phyloP scores from a whole-genome alignment of 106 monocot species.

The Apostasia ramifera region DNA sequence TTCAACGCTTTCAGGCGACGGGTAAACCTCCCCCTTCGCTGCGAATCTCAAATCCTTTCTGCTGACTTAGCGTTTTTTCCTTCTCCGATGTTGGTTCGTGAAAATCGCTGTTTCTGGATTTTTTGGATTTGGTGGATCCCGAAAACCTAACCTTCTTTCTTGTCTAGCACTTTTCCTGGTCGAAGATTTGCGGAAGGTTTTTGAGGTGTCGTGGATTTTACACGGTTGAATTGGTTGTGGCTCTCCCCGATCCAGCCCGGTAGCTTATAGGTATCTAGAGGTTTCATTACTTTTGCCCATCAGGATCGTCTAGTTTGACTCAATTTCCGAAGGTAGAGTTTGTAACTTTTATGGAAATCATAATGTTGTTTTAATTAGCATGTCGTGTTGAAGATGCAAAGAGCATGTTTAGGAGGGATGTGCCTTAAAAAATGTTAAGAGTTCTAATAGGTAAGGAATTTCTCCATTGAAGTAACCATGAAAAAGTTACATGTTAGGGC shows the following conservation, averaged over 20 bases:
- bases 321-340: background rate
- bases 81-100: background rate
- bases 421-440: too few species aligned
- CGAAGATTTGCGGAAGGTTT: background rate
- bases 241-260: background rate
- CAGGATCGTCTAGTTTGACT: background rate
- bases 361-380: too few species aligned
- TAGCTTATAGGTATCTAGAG: background rate
- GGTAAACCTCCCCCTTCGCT: constrained; percentile 3
- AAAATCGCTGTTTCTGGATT: background rate
- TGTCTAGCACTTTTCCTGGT: background rate
- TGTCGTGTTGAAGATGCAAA: too few species aligned
- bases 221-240: background rate
- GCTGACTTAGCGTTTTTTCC: too few species aligned
- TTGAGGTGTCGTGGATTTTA: background rate
- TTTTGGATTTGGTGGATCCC: background rate
- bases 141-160: background rate
- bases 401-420: too few species aligned
- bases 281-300: background rate
- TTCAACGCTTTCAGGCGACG: constrained; percentile 64
- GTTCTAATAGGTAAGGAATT: too few species aligned
- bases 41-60: background rate
- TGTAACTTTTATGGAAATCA: background rate
- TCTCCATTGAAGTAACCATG: too few species aligned
- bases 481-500: too few species aligned